Conservation (phyloP, 2,329 filamentous ascomycete species). For the Dothideomycetes sp. region DNA sequence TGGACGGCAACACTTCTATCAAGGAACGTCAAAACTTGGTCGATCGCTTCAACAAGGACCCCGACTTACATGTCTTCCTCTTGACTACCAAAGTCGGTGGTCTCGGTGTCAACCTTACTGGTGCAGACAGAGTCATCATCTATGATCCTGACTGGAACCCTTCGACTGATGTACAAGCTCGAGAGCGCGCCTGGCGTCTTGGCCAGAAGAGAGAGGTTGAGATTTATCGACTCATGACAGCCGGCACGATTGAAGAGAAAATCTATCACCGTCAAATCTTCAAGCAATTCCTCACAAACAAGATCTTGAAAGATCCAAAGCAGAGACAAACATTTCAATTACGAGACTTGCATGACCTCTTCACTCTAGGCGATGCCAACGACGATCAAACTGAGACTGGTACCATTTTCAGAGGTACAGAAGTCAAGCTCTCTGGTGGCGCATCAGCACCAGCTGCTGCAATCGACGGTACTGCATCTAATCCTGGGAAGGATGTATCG, state of each 20-base stretch:
- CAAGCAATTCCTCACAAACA: constrained; percentile 96
- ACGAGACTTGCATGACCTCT: constrained; percentile 83
- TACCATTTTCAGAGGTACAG: constrained; percentile 75
- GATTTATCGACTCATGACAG: constrained; percentile 95
- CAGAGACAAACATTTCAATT: constrained; percentile 85
- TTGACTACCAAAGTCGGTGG: constrained; percentile 94
- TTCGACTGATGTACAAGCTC: constrained; percentile 88
- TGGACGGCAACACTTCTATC: constrained; percentile 89
- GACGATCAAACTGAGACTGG: constrained; percentile 68
- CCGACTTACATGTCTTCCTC: constrained; percentile 74
- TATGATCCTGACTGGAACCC: constrained; percentile 99
- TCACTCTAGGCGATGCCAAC: constrained; percentile 60
- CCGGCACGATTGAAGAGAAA: constrained; percentile 97
- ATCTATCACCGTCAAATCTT: constrained; percentile 98
- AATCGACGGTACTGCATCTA: neutral
- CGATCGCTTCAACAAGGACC: constrained; percentile 80
- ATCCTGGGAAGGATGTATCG: neutral
- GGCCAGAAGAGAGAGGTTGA: constrained; percentile 92
- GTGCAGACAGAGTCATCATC: constrained; percentile 91
- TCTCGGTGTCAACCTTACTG: constrained; percentile 85
- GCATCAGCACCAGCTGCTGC: constrained; percentile 19
- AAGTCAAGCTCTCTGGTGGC: constrained; percentile 49
- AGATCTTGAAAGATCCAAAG: constrained; percentile 87
- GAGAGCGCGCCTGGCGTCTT: constrained; percentile 89
- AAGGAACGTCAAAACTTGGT: constrained; percentile 82